Conservation (phyloP, 2,329 filamentous ascomycete species). For the Diaporthe caulivora region DNA sequence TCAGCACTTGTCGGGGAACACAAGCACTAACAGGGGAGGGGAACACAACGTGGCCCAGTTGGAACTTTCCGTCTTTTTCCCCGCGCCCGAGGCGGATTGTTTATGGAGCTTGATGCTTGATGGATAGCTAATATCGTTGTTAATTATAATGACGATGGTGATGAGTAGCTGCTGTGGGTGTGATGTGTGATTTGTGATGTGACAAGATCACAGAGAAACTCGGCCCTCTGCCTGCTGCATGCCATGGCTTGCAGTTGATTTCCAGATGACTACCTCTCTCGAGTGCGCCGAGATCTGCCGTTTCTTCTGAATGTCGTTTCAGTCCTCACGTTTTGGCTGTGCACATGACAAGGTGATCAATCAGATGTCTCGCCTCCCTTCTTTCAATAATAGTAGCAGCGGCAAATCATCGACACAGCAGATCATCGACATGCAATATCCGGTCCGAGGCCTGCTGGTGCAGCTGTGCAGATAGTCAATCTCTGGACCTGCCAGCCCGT, state of each 20-base stretch:
- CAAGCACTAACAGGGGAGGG: neutral
- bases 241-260: constrained; percentile 4
- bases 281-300: neutral
- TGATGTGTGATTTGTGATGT: constrained; percentile 12
- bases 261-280: constrained; percentile 27
- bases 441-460: neutral
- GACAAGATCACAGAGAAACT: constrained; percentile 13
- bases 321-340: constrained; percentile 1
- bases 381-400: constrained; percentile 15
- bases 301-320: neutral
- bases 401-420: neutral
- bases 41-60: constrained; percentile 23
- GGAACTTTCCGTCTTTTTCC: neutral
- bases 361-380: too few relatives aligned
- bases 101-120: too few relatives aligned
- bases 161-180: neutral
- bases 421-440: constrained; percentile 2
- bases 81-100: neutral
- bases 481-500: neutral
- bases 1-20: too few relatives aligned
- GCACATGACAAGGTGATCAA: constrained; percentile 5
- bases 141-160: neutral
- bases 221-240: neutral
- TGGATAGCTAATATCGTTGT: neutral
- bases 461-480: neutral